Evolutionary conservation across 306 rosid genomes (phyloP), one percentile per base, ranked within the genome.

Genomic region (Ormosia semicastrata): DNA sequence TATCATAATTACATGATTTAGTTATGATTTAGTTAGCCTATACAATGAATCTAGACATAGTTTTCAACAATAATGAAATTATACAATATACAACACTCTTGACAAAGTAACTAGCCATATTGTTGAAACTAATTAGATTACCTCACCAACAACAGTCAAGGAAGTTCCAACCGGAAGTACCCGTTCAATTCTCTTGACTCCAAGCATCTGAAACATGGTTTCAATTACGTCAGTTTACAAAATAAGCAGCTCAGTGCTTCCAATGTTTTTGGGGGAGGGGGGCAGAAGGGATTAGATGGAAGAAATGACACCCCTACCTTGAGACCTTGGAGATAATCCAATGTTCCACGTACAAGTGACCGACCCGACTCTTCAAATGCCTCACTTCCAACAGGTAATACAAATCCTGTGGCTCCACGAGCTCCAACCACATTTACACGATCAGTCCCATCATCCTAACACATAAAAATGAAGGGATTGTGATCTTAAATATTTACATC

Each of bases 91-190:
- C 3, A 11, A 67, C 33, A 17, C 40, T 74, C 78, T 59, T 68
- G 71, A 54, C 70, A 81, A 75, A 68, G 36, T 78, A 84, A 39
- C 40, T 11, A 78, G 34, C 43, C 60, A 46, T 67, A 50, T 57
- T 63, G 17, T 44, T 33, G 37, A 84, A 84, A 75, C 64, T 79
- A 79, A 73, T 49, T 74, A 17, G 13, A 68, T 69, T 85, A 95
- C 99, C 99, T 95, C 99, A 70, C 99, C 98, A 82, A 95, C 99
- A 76, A 92, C 94, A 60, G 97, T 95, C 94, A 95, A 85, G 68
- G 98, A 93, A 81, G 94, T 91, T 78, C 99, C 99, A 49, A 94
- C 85, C 10, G 99, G 99, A 79, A 95, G 96, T 66, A 93, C 97
- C 49, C 94, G 86, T 81, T 95, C 99, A 76, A 95, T 91, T 88